Evolutionary conservation across 2,329 filamentous ascomycete genomes (phyloP).

Genomic region (Claviceps cyperi): DNA sequence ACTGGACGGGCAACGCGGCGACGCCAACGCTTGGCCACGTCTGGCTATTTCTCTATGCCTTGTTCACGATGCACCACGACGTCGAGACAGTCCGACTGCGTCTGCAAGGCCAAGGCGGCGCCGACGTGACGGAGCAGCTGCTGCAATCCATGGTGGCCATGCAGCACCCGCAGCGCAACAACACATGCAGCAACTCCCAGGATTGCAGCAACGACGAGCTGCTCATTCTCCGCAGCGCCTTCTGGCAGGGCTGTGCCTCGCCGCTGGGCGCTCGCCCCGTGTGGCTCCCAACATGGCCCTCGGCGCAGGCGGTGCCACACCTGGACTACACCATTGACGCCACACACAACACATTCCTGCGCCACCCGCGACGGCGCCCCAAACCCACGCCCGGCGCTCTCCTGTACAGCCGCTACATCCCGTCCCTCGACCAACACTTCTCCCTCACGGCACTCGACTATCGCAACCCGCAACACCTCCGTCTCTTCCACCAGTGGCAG

Average conservation of each 20-base stretch:
- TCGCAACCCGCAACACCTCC: constrained; percentile 43
- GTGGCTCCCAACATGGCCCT: constrained; percentile 35
- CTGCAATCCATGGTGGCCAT: constrained; percentile 22
- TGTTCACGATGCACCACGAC: not conserved
- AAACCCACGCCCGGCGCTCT: constrained; percentile 54
- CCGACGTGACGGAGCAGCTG: constrained; percentile 3
- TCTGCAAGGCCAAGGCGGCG: not conserved
- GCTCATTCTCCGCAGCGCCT: constrained; percentile 34
- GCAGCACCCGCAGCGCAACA: constrained; percentile 22
- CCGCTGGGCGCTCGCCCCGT: constrained; percentile 46
- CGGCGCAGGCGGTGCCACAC: constrained; percentile 21
- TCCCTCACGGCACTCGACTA: constrained; percentile 57
- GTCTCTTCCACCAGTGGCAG: constrained; percentile 62
- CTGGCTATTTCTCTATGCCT: constrained; percentile 2
- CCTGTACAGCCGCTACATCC: constrained; percentile 63
- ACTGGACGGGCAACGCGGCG: not conserved
- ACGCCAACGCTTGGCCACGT: not conserved
- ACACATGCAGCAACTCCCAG: constrained; percentile 2
- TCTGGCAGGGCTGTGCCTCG: constrained; percentile 54
- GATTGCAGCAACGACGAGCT: constrained; percentile 15
- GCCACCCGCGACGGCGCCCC: constrained; percentile 51
- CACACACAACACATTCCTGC: constrained; percentile 21
- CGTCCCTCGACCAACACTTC: constrained; percentile 58
- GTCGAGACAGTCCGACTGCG: not conserved
- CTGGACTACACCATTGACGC: constrained; percentile 19